Evolutionary conservation across 305 asterid species (phyloP), one percentile per base, ranked within the genome.

Genomic region (Ruellia speciosa): DNA sequence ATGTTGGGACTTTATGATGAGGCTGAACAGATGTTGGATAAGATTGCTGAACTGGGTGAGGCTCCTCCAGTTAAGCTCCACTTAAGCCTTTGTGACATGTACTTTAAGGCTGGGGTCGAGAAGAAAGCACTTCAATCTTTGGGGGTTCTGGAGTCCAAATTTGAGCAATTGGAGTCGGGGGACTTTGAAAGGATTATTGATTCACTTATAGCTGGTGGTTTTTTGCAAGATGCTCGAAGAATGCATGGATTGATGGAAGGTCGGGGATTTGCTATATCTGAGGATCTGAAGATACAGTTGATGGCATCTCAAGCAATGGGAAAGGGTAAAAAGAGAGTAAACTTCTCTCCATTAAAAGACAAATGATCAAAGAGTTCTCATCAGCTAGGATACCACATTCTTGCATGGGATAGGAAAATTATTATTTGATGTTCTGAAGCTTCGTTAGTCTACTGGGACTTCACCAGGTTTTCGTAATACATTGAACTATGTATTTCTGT

Each of bases 61-160:
- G 78, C 78, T 51, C 95, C 96, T 45, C 90, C 98, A 0, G 52
- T 83, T 34, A 69, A 70, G 74, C 70, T 90, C 52, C 94, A 83
- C 43, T 40, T 87, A 43, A 80, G 84, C 70, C 88, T 90, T 45
- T 90, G 96, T 68, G 90, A 73, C 54, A 80, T 90, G 90, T 80
- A 87, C 56, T 50, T 84, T 0, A 81, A 72, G 70, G 73, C 81
- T 28, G 78, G 85, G 59, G 63, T 16, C 2, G 85, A 85, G 74
- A 85, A 82, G 75, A 87, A 85, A 79, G 92, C 90, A 28, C 80
- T 85, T 63, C 92, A 90, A 76, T 81, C 88, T 55, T 68, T 90
- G 31, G 89, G 90, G 35, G 93, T 81, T 56, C 33, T 90, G 70
- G 96, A 90, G 80, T 76, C 90, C 3, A 87, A 83, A 73, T 75